phyloP scores from a whole-genome alignment of 2,329 filamentous ascomycete genomes.

The Fusarium agapanthi region DNA sequence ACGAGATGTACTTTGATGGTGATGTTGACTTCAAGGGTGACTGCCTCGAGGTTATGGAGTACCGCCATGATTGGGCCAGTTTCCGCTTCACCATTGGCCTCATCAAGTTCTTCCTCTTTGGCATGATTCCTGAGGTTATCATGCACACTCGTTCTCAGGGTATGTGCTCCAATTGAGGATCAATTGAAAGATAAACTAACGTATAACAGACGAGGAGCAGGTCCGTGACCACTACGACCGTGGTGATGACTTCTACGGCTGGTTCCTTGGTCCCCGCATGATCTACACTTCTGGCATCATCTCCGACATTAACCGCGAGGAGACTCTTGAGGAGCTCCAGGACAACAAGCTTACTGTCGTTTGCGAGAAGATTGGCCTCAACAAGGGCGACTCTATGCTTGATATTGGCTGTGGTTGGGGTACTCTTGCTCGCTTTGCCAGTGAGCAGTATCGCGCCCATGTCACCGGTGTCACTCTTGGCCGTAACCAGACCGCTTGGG shows the following conservation, averaged over 20 bases:
- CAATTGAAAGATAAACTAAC: constrained; percentile 11
- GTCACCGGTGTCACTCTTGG: constrained; percentile 93
- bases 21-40: constrained; percentile 97
- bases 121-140: constrained; percentile 88
- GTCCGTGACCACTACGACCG: constrained; percentile 98
- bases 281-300: constrained; percentile 98
- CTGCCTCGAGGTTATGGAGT: constrained; percentile 86
- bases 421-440: constrained; percentile 92
- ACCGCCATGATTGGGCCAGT: constrained; percentile 96
- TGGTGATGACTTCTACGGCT: constrained; percentile 97
- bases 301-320: constrained; percentile 85
- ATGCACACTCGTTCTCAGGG: constrained; percentile 91
- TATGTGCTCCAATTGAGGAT: constrained; percentile 17
- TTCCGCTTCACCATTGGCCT: constrained; percentile 89
- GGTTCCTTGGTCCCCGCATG: constrained; percentile 98
- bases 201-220: constrained; percentile 79
- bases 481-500: constrained; percentile 96
- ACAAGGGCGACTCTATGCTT: constrained; percentile 82
- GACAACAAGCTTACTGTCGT: constrained; percentile 97
- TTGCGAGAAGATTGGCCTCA: constrained; percentile 91
- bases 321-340: constrained; percentile 92
- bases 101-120: constrained; percentile 87
- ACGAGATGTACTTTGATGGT: constrained; percentile 97
- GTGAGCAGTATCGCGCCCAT: constrained; percentile 86
- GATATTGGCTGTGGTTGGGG: constrained; percentile 99